Base-by-base conservation (phyloP, 2,329 filamentous ascomycete genomes). In the Fusarium pseudoanthophilum region DNA sequence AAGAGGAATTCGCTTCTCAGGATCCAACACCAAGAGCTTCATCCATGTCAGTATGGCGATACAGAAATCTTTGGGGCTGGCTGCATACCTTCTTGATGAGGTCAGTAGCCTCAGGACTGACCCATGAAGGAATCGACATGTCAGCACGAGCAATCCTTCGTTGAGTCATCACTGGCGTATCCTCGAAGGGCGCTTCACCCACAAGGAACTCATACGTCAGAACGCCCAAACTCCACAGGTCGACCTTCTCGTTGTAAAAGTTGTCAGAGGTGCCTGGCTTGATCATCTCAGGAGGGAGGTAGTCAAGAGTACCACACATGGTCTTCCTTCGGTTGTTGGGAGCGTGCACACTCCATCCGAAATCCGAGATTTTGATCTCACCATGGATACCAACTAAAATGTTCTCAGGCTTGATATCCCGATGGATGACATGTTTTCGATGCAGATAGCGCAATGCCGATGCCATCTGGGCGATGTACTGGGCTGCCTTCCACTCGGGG, bases 281-380 rank as follows among this genome's bases (percentile, higher is more conserved):
- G 82, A 98, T 89, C 96, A 99, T 99, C 90, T 99, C 96, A 9
- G 96, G 96, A 7, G 96, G 96, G 21, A 99, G 89, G 82, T 99
- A 99, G 84, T 99, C 96, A 46, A 98, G 90, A 24, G 96, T 99
- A 72, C 96, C 96, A 82, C 96, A 99, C 90, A 98, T 95, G 63
- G 96, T 99, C 79, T 95, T 92, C 71, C 96, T 89, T 76, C 96
- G 88, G 84, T 95, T 97, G 83, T 97, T 98, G 34, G 96, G 96
- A 10, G 96, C 96, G 83, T 99, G 96, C 8, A 98, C 96, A 81
- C 93, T 97, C 96, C 96, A 99, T 56, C 96, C 95, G 79, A 98
- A 99, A 83, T 99, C 96, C 9, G 94, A 97, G 79, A 99, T 95
- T 84, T 99, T 99, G 85, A 99, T 95, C 86, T 99, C 96, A 75